Base-by-base conservation (phyloP, 768 basidiomycete species). In the Kwoniella sp. region DNA sequence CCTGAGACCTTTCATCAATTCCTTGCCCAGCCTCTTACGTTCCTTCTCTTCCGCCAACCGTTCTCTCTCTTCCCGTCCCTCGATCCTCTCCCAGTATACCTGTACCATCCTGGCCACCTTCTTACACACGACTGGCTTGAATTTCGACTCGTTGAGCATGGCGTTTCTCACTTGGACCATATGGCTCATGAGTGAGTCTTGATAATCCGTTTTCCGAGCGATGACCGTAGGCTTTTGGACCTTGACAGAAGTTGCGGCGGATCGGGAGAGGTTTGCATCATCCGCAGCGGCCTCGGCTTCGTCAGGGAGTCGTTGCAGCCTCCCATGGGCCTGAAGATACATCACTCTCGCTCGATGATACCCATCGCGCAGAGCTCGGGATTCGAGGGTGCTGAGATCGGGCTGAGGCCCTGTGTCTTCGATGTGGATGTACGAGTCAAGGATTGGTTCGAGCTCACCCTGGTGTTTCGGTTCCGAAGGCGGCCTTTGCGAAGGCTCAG, bases 81-180 rank as follows among this genome's bases (percentile, higher is more conserved):
- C 87, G 56, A 87, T 83, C 30, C 82, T 83, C 70, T 90, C 91
- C 87, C 91, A 96, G 78, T 94, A 89, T 23, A 81, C 84, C 68
- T 86, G 85, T 20, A 97, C 81, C 70, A 86, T 86, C 34, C 82
- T 83, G 2, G 90, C 88, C 61, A 93, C 84, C 66, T 83, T 82
- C 23, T 80, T 81, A n/a, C 84, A 88, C 0, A 74, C 55, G 0
- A 64, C 57, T 7, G 79, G 68, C 56, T 80, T 76, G 3, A 75
- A 68, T 82, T 76, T 80, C 83, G 79, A 66, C 85, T 78, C 80
- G 29, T 73, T 78, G 45, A 76, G 34, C 56, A 83, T 77, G 20
- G 76, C 75, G 47, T 75, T 75, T 26, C 76, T 28, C 1, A 81
- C 78, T 61, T 78, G 73, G 1, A 72, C 54, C 47, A 80, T 79